Evolutionary conservation across 1,284 basidiomycete genomes (phyloP), one percentile per base, ranked within the genome.

Genomic region (Anthracocystis walkeri): DNA sequence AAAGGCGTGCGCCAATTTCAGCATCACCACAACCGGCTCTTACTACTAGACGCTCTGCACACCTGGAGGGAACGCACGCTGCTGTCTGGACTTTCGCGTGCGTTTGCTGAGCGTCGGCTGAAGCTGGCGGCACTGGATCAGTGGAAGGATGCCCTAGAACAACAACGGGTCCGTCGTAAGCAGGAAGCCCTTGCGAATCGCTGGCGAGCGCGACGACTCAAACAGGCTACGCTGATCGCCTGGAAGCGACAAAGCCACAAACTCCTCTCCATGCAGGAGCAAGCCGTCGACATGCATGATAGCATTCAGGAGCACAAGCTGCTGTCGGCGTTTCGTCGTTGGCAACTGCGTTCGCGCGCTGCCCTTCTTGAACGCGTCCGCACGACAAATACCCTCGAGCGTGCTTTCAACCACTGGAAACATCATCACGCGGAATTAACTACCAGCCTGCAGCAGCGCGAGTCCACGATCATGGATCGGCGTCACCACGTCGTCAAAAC

Each of bases 111-210:
- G 20, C 78, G 70, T 20, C 63, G 75, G 4, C 57, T 75, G 7
- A 65, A 68, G 52, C 59, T 65, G 3, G 68, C 62, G 10, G 63
- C 59, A 7, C 42, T 78, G 7, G 63, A 66, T 8, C 25, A 29
- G 12, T 78, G 77, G 77, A 58, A 60, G 21, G 16, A 38, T 6
- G 60, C 66, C 1, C 23, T 60, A 1, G 61, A 62, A 18, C 56
- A 70, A 38, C 56, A 44, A 12, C 50, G 31, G 2, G 8, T 38
- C 6, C 56, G 25, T 2, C 48, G 58, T 25, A 69, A 67, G 33
- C 61, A 65, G 23, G 67, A 78, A 27, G 71, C 72, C 7, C 40
- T 80, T 11, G 73, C 78, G 4, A 42, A 51, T 6, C 65, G 78
- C 21, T 80, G 77, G 78, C 66, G 61, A 1, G 18, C 42, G 16